Evolutionary conservation across 2,329 filamentous ascomycete genomes (phyloP), one percentile per base, ranked within the genome.

Genomic region (Proliferodiscus dingleyae): DNA sequence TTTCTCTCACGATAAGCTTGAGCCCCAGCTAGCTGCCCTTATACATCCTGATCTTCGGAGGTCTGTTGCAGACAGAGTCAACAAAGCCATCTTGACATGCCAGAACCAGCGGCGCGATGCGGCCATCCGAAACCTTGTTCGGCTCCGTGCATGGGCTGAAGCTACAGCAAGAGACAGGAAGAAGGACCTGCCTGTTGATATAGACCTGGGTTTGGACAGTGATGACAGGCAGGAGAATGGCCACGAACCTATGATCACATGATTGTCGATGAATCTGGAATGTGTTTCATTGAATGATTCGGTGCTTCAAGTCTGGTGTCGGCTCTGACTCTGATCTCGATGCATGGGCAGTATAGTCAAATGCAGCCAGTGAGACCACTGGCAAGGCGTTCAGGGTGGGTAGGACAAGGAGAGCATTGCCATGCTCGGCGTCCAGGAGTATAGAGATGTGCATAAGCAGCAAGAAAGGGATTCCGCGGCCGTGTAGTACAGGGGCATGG

Each of bases 81-180:
- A 98, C 63, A 83, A 89, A 66, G 88, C 89, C 9, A 89, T 98
- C 43, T 70, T 97, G 21, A 73, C 78, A 45, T 81, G 77, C 41
- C 84, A 90, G 62, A 83, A 84, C 18, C 74, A 81, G 55, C 76
- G 82, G 51, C 80, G 84, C 50, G 88, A 95, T 64, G 85, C 90
- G 10, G 85, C 87, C 21, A 87, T 98, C 53, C 78, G 86, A 45
- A 80, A 86, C 53, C 73, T 98, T 3, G 82, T 95, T 32, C 83
- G 84, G 60, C 77, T 95, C 62, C 80, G 91, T 46, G 81, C 84
- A 1, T 98, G 91, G 89, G 84, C 88, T 8, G 91, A 97, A 38
- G 60, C 58, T 21, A 56, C 54, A 3, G 62, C 61, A 22, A 53
- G 62, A 38, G 60, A 62, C 36, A 47, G 38, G 6, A 66, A 64